Evolutionary conservation across 139 green algal species (phyloP), one percentile per base, ranked within the genome.

Genomic region (Coelastrella sp.): DNA sequence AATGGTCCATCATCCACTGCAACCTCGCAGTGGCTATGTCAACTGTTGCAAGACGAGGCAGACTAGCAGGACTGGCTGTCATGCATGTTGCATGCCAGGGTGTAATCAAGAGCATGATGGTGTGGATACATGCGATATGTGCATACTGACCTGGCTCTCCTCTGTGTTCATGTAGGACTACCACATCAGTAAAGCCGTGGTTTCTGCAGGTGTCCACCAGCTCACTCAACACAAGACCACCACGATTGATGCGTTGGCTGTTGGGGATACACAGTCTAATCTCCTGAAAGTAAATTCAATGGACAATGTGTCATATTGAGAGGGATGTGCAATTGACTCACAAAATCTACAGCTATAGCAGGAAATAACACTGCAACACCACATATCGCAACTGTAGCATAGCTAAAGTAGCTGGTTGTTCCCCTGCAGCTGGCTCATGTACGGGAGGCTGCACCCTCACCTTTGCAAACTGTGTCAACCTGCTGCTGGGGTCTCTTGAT

Each of bases 81-180:
- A 53, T 53, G 57, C 57, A 34, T 9, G 57, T 2, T 64, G 57
- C 57, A 27, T 66, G 57, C 1, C 19, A n/a, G 7, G 21, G 57
- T 1, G 7, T 30, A 34, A n/a, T n/a, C n/a, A n/a, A n/a, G n/a
- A n/a, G n/a, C n/a, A n/a, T n/a, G n/a, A n/a, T n/a, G n/a, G n/a
- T n/a, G n/a, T n/a, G n/a, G n/a, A n/a, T n/a, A n/a, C n/a, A n/a
- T n/a, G n/a, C n/a, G n/a, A n/a, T n/a, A n/a, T 38, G 62, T 30
- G 19, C 8, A 13, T 41, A 7, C 66, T 59, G 69, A 92, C 89
- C 91, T 89, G 97, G 98, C 91, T 99, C 95, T 3, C 97, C 97
- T 1, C 97, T 83, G 88, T 99, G 97, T 86, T 99, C 98, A 88
- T 99, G 98, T 63, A 99, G 90, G 68, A 99, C 88, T 5, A 99